Percentiles rank a stretch among this genome's conserved stretches.
Evolutionary conservation across 495 filamentous ascomycete species (phyloP).

Genomic region (Penicillium crystallinum): DNA sequence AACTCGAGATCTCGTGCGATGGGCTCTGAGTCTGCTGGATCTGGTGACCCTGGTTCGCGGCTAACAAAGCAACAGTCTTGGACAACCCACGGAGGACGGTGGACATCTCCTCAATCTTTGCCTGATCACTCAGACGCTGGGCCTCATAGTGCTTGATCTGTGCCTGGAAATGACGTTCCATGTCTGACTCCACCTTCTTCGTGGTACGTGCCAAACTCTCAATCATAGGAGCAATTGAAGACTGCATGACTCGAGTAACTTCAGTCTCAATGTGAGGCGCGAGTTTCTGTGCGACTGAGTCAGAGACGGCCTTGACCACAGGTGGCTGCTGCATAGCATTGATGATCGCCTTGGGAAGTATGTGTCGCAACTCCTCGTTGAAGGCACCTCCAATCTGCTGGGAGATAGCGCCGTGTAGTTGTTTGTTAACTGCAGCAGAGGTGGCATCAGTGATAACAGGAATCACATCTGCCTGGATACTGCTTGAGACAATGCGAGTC

Average conservation of each 20-base stretch:
- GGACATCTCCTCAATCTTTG: conserved; percentile 81
- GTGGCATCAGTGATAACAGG: conserved; percentile 50
- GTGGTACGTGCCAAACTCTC: conserved; percentile 54
- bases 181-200: conserved; percentile 55
- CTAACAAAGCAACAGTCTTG: conserved; percentile 67
- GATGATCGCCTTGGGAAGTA: conserved; percentile 51
- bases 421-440: conserved; percentile 53
- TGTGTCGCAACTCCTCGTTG: conserved; percentile 49
- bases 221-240: conserved; percentile 59
- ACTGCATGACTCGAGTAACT: conserved; percentile 56
- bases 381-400: conserved; percentile 46
- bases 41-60: conserved; percentile 51
- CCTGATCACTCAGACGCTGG: conserved; percentile 63
- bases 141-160: conserved; percentile 61
- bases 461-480: conserved; percentile 61
- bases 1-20: conserved; percentile 22
- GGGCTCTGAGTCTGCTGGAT: conserved; percentile 54
- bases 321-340: conserved; percentile 65
- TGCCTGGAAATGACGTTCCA: conserved; percentile 60
- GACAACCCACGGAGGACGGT: conserved; percentile 63
- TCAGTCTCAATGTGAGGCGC: conserved; percentile 62
- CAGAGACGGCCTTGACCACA: conserved; percentile 62
- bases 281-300: conserved; percentile 62
- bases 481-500: conserved; percentile 59
- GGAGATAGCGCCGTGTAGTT: conserved; percentile 49